Evolutionary conservation across 225 moss, liverwort and hornwort species (phyloP), one percentile per base, ranked within the genome.

Genomic region (Anthoceros angustus): DNA sequence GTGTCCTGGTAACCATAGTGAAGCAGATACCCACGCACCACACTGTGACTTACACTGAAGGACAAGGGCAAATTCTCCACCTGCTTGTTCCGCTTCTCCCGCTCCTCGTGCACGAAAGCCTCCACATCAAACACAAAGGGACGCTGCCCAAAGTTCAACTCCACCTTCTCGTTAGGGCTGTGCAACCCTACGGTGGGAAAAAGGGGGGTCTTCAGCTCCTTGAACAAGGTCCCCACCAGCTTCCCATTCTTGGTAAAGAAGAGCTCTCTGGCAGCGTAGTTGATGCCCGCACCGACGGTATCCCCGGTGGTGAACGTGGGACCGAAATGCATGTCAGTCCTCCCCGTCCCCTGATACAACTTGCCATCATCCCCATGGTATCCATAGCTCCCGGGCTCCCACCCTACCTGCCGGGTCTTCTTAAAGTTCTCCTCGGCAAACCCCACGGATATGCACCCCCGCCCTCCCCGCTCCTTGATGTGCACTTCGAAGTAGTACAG

Each of bases 1-100:
- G 94, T 95, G 42, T 95, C 94, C 70, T 95, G 82, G 70, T 95
- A 95, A 5, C 94, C 90, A 32, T 90, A 95, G 68, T 95, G 88
- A 12, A 88, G 79, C 80, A 95, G 75, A 73, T 88, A 95, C 21
- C 86, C 87, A 24, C 90, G 84, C 68, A 95, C 90, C 40, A 95
- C 88, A 74, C 80, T 88, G 42, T 95, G 94, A 65, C 90, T 95
- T 12, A 90, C 81, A 70, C 84, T 85, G 50, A 85, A 82, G 4
- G 88, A 81, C 26, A 95, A 75, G 15, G 77, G 79, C 70, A 90
- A 62, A 49, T 73, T 83, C 76, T 95, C 94, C 48, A 95, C 94
- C 25, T 79, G 80, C 65, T 79, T 78, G 66, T 89, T 86, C 38
- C 84, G 70, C 42, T 79, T 78, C 26, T 84, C 88, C 68, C 88